Base-by-base conservation (phyloP, 1,284 basidiomycete species). In the Amylostereum areolatum region DNA sequence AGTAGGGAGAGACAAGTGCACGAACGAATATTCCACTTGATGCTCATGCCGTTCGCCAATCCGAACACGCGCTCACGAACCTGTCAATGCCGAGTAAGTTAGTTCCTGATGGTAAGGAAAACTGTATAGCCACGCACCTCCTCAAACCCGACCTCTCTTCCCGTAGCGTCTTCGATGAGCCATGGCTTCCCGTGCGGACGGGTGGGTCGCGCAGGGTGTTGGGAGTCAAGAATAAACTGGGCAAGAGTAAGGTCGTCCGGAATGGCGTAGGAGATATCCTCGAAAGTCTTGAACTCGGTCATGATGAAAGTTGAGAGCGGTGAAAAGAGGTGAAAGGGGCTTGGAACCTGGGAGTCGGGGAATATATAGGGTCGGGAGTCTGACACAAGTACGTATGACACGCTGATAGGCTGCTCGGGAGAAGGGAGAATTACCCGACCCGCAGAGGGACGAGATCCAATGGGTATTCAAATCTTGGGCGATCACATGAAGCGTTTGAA, bases 181-280 rank as follows among this genome's bases (percentile, higher is more conserved):
- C 80, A 88, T 2, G 83, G 80, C 3, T 64, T 59, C 37, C 65
- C 64, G 1, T 63, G 54, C 12, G 67, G 69, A 40, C 78, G 67
- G 8, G 60, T 32, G 1, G 84, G 83, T 33, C 76, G 70, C 18
- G 66, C 52, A 1, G 78, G 72, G 44, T 80, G 74, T 30, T 73
- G 59, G 6, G 63, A 62, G 56, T 85, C 80, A 29, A 90, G 72
- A 41, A 89, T 71, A 63, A 91, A 90, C 66, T 91, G 89, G 2
- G 81, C 74, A 25, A 90, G 71, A 9, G 83, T 83, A 47, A 89
- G 65, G 65, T 89, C 67, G 59, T 87, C 83, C 9, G 87, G 88
- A 52, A 88, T 80, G 51, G 59, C 56, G 11, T 74, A 73, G 27
- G 80, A 63, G 39, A 72, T 61, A 42, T 55, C 59, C 11, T 63